These are phyloP conservation scores for Tulasnella sp. DNA, from an alignment of 768 basidiomycete species.

Conservation along the genomic window DNA sequence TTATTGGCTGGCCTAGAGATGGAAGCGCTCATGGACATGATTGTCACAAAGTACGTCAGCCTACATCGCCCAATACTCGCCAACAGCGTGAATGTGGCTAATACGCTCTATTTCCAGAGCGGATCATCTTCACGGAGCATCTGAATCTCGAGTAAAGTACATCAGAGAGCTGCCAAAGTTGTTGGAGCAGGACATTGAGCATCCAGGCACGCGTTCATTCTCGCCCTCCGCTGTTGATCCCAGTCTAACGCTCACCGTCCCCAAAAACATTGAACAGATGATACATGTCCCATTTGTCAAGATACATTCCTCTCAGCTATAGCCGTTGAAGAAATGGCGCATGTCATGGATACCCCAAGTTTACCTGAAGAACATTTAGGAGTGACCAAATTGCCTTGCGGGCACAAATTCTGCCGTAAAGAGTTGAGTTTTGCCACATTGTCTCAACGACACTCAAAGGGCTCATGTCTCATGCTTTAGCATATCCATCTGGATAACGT, in stretches of 20 bases:
- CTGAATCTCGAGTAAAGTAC: background rate
- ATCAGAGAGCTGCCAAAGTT: background rate
- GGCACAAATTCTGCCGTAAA: slow-evolving; percentile 61
- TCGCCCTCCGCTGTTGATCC: too few relatives aligned
- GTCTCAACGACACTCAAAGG: background rate
- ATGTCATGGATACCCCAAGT: slow-evolving; percentile 68
- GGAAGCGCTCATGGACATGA: too few relatives aligned
- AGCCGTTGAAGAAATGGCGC: slow-evolving; percentile 60
- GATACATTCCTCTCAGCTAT: slow-evolving; percentile 53
- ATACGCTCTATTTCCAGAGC: too few relatives aligned
- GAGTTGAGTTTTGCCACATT: slow-evolving; percentile 37
- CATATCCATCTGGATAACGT: slow-evolving; percentile 15
- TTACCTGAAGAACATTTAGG: slow-evolving; percentile 56
- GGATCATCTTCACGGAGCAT: too few relatives aligned
- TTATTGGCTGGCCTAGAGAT: too few relatives aligned
- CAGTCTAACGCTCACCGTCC: too few relatives aligned
- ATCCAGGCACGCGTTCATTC: slow-evolving; percentile 12
- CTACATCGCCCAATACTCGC: too few relatives aligned
- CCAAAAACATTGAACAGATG: slow-evolving; percentile 43
- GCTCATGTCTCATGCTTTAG: background rate
- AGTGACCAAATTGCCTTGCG: slow-evolving; percentile 49
- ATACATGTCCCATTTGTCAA: slow-evolving; percentile 63
- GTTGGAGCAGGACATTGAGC: slow-evolving; percentile 14
- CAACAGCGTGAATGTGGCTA: too few relatives aligned
- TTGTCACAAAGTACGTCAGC: too few relatives aligned